Evolutionary conservation across 2,329 filamentous ascomycete species (phyloP), one percentile per base, ranked within the genome.

Genomic region (Parafenestella ontariensis): DNA sequence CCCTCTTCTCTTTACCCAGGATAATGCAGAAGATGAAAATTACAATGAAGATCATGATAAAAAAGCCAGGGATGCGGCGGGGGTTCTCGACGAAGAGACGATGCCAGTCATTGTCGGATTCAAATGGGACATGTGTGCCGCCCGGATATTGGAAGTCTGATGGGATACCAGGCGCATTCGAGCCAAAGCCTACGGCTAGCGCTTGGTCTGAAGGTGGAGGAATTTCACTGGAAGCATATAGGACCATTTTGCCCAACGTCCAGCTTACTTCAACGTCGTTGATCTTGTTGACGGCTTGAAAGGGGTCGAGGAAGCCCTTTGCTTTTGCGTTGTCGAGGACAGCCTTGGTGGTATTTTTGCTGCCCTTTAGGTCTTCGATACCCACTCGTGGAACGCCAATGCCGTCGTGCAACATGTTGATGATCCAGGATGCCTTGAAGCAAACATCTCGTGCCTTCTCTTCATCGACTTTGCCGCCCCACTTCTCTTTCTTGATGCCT

Each of bases 401-500:
- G 1, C 95, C 95, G 59, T 97, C 91, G 69, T 99, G 94, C 3
- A 99, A 82, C 69, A 99, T 89, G 66, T 96, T 99, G 71, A 99
- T 96, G 40, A 99, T 81, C 95, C 96, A 99, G 5, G 92, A 95
- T 0, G 95, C 93, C 75, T 99, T 99, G 83, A 99, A 99, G 74
- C 95, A 99, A 1, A 96, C 90, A 70, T 96, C 88, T 61, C 89
- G 85, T 5, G 93, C 93, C 45, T 88, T 90, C 66, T 89, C 86
- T 53, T 81, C 80, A 62, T 89, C 85, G 1, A 92, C 84, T 61
- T 93, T 92, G 59, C 90, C 87, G 13, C 90, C 89, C 80, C 86
- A 94, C 70, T 89, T 86, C 56, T 91, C 75, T 18, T 80, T 77
- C 9, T 83, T 78, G 4, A 96, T 78, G 20, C 86, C 87, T 10